phyloP scores from a whole-genome alignment of 164 flowering plant genomes.

The Chimonanthus salicifolius region DNA sequence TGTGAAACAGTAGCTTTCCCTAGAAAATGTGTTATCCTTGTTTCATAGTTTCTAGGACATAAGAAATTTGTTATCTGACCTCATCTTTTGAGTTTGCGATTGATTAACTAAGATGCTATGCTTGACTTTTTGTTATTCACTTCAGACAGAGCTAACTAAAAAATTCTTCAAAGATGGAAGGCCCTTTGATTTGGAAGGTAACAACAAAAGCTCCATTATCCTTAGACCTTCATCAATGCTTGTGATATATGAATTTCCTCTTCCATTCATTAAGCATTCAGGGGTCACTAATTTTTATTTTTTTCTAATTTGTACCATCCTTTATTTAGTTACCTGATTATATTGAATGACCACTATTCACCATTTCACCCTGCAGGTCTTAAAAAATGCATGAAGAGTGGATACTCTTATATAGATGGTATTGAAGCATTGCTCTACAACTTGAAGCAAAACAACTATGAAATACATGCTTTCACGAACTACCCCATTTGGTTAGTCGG shows the following conservation, averaged over 20 bases:
- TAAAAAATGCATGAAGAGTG: constrained; percentile 64
- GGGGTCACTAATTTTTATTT: background rate
- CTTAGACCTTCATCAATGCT: background rate
- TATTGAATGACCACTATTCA: background rate
- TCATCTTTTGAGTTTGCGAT: background rate
- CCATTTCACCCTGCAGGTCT: constrained; percentile 50
- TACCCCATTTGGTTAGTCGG: constrained; percentile 78
- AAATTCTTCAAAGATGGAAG: constrained; percentile 86
- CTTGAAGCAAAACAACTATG: constrained; percentile 56
- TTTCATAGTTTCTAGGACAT: background rate
- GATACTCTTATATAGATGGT: constrained; percentile 73
- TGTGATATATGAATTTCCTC: background rate
- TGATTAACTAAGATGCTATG: background rate
- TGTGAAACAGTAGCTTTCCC: too few relatives aligned
- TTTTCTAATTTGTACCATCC: background rate
- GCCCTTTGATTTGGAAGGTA: constrained; percentile 78
- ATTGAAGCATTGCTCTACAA: constrained; percentile 55
- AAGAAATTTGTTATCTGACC: background rate
- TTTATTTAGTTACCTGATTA: background rate
- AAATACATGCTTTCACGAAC: constrained; percentile 94
- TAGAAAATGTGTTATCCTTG: too few relatives aligned
- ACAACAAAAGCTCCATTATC: background rate
- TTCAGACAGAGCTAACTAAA: constrained; percentile 58
- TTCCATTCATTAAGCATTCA: background rate
- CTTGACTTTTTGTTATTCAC: background rate